phyloP scores from a whole-genome alignment of 805 yeast species.

The Pichia nanzhaoensis region DNA sequence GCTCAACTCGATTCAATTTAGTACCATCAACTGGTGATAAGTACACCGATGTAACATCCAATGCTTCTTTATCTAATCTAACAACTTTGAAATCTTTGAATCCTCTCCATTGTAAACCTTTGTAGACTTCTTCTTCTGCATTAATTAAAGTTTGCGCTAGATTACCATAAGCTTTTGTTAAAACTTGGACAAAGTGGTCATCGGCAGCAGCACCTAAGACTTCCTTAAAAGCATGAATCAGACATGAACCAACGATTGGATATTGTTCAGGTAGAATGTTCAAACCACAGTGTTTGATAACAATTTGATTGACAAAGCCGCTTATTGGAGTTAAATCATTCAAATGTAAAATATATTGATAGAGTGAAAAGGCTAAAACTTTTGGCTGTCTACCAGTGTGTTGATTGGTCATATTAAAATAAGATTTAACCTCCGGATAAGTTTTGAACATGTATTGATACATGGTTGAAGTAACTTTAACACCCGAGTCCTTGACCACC shows the following conservation, averaged over 20 bases:
- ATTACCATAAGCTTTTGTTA: conserved; percentile 59
- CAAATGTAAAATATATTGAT: conserved; percentile 56
- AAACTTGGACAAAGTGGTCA: conserved; percentile 50
- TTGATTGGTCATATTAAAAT: conserved; percentile 58
- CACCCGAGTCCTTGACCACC: conserved; percentile 48
- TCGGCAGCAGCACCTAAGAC: conserved; percentile 58
- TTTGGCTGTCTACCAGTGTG: conserved; percentile 48
- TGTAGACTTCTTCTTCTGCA: conserved; percentile 45
- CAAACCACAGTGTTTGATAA: conserved; percentile 59
- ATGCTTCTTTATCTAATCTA: conserved; percentile 37
- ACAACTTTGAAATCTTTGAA: conserved; percentile 46
- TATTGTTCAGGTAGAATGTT: conserved; percentile 60
- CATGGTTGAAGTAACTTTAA: conserved; percentile 44
- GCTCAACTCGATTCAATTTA: conserved; percentile 16
- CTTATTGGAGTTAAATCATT: conserved; percentile 49
- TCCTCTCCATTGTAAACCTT: conserved; percentile 44
- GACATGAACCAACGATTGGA: conserved; percentile 52
- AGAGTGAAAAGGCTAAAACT: conserved; percentile 55
- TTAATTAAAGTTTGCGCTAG: conserved; percentile 55
- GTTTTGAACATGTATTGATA: conserved; percentile 49
- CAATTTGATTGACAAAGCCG: conserved; percentile 52
- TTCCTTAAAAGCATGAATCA: conserved; percentile 48
- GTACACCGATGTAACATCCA: conserved; percentile 44
- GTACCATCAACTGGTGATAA: conserved; percentile 40
- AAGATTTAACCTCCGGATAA: conserved; percentile 49